Conservation (phyloP, 1,139 yeast species). For the Geotrichum restrictum region DNA sequence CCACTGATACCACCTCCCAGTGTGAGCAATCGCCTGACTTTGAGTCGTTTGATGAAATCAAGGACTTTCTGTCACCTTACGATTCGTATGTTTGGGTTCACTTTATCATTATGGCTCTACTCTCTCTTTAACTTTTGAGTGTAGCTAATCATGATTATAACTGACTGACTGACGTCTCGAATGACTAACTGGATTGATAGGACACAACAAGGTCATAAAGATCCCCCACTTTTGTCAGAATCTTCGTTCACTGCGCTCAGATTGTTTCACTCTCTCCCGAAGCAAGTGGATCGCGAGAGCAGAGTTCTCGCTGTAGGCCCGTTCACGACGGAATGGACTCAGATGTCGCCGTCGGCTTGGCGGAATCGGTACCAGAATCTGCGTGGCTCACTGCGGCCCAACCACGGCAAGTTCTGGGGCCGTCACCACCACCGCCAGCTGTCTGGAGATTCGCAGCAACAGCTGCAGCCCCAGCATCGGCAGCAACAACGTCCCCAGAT, state of each 20-base stretch:
- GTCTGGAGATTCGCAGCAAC: too few species aligned
- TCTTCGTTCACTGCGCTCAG: slow-evolving; percentile 63
- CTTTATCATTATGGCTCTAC: too few species aligned
- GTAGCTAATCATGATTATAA: too few species aligned
- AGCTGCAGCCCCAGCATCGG: too few species aligned
- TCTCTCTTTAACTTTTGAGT: too few species aligned
- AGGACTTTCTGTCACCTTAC: slow-evolving; percentile 7
- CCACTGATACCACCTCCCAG: too few species aligned
- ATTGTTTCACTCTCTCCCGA: slow-evolving; percentile 51
- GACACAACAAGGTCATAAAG: neutral
- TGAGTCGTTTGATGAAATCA: slow-evolving; percentile 12
- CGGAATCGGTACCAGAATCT: slow-evolving; percentile 5
- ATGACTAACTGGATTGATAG: too few species aligned
- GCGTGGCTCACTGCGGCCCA: neutral
- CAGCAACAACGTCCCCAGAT: too few species aligned
- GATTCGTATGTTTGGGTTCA: slow-evolving; percentile 11
- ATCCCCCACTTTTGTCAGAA: slow-evolving; percentile 33
- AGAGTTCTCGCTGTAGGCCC: slow-evolving; percentile 58
- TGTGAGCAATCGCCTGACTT: neutral
- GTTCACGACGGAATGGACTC: slow-evolving; percentile 59
- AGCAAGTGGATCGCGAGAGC: slow-evolving; percentile 50
- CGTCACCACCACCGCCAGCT: too few species aligned
- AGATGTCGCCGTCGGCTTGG: slow-evolving; percentile 9
- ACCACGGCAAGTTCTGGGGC: too few species aligned
- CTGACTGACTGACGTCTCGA: too few species aligned